A percentile compares a stretch with the other conserved stretches of the same genome.
Conservation (phyloP, 805 yeast genomes). For the Candida lessepsii region DNA sequence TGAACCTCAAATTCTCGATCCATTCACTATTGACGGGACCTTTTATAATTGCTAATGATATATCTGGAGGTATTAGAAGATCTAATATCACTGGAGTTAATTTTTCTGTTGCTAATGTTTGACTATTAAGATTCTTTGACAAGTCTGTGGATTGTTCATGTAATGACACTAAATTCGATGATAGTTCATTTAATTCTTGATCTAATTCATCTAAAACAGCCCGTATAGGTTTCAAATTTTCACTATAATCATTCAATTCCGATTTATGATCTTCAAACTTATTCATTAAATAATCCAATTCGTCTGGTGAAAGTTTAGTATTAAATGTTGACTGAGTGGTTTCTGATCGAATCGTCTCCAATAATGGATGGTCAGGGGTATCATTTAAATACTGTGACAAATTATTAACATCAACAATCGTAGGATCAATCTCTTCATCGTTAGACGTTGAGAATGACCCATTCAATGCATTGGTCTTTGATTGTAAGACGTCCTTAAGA, state of each 20-base stretch:
- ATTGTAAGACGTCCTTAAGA: conserved; percentile 1
- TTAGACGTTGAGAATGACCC: neutral
- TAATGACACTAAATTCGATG: conserved; percentile 30
- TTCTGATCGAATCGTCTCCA: conserved; percentile 18
- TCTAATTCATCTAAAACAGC: conserved; percentile 56
- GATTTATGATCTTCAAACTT: conserved; percentile 25
- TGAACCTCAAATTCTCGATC: conserved; percentile 62
- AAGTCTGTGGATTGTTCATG: conserved; percentile 35
- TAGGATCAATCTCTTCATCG: neutral
- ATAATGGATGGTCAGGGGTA: neutral
- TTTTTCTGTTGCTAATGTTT: conserved; percentile 32
- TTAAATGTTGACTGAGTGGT: conserved; percentile 10
- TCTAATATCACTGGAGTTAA: conserved; percentile 78
- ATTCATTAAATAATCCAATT: conserved; percentile 7
- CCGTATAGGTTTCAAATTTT: conserved; percentile 49
- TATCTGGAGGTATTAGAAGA: conserved; percentile 70
- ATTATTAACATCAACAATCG: neutral
- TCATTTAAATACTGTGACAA: neutral
- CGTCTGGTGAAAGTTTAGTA: conserved; percentile 8
- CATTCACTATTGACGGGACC: conserved; percentile 61
- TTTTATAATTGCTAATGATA: conserved; percentile 54
- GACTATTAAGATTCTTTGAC: conserved; percentile 26
- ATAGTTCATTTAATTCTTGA: conserved; percentile 39
- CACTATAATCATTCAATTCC: conserved; percentile 28
- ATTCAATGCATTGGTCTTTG: neutral